A percentile compares a stretch with the other conserved stretches of the same genome.
phyloP scores from a whole-genome alignment of 805 yeast species.

The Lachancea quebecensis region DNA sequence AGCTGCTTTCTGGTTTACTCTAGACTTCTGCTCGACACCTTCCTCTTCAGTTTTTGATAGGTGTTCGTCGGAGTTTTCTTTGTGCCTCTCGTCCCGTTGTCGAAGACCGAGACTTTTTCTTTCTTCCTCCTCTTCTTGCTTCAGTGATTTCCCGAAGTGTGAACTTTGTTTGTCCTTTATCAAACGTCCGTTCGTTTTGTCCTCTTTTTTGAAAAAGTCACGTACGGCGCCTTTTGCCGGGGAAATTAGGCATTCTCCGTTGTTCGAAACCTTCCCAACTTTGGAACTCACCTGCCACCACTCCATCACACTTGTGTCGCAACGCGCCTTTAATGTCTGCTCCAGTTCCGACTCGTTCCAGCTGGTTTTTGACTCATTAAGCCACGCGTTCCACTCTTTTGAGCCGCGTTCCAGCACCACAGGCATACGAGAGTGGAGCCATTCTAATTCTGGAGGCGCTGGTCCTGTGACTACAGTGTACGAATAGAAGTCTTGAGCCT shows the following conservation, averaged over 20 bases:
- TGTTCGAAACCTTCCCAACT: constrained; percentile 56
- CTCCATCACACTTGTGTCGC: constrained; percentile 35
- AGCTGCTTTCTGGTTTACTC: not conserved
- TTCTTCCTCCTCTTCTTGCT: constrained; percentile 2
- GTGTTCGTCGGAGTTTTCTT: not conserved
- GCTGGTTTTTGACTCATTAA: constrained; percentile 34
- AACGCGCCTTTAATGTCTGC: constrained; percentile 34
- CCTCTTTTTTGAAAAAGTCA: constrained; percentile 8
- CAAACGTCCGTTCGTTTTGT: not conserved
- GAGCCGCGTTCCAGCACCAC: constrained; percentile 54
- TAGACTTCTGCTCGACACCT: not conserved
- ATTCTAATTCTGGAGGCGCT: constrained; percentile 52
- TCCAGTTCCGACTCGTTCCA: constrained; percentile 39
- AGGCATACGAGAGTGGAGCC: constrained; percentile 81
- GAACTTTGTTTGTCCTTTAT: not conserved
- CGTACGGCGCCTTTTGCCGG: constrained; percentile 21
- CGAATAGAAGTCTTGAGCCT: constrained; percentile 32
- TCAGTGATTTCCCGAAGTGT: not conserved
- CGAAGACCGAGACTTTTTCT: not conserved
- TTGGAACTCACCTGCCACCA: constrained; percentile 51
- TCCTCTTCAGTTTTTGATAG: not conserved
- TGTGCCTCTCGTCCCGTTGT: not conserved
- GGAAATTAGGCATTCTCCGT: constrained; percentile 32
- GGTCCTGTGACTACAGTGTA: constrained; percentile 71
- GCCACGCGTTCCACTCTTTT: constrained; percentile 57